These are phyloP conservation scores for Cucurbita maxima DNA, from an alignment of 306 rosid genomes.

Conservation along the genomic window DNA sequence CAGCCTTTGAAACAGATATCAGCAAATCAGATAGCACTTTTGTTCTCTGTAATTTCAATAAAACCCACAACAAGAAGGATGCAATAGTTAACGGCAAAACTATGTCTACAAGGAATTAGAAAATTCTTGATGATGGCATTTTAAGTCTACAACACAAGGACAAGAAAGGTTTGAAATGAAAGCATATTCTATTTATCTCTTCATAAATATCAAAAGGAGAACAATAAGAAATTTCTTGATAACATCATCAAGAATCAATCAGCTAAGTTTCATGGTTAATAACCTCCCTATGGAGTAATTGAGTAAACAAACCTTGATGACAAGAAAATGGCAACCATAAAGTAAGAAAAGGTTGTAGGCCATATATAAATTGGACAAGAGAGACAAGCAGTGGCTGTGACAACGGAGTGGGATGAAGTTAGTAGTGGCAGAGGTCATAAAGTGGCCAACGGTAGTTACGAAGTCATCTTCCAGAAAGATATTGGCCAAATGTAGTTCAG, in stretches of 20 bases:
- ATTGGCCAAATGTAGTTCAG: not conserved
- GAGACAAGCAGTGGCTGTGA: not conserved
- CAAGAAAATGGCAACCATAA: not conserved
- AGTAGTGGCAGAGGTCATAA: not conserved
- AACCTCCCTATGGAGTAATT: not conserved
- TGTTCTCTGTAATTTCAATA: slow-evolving; percentile 57
- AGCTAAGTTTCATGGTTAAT: not conserved
- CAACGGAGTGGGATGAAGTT: not conserved
- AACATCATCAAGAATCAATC: not conserved
- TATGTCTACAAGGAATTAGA: not conserved
- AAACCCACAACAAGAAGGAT: slow-evolving; percentile 10
- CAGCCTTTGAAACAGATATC: slow-evolving; percentile 91
- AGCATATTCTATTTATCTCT: not conserved
- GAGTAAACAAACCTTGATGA: not conserved
- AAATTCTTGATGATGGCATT: not conserved
- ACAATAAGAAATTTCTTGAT: not conserved
- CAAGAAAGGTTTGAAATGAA: not conserved
- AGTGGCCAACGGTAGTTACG: not conserved
- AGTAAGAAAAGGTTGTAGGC: not conserved
- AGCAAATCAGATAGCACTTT: slow-evolving; percentile 83
- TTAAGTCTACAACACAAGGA: not conserved
- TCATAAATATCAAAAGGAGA: not conserved
- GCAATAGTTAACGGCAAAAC: slow-evolving; percentile 5
- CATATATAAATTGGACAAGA: not conserved
- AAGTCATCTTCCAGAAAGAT: not conserved